phyloP scores from a whole-genome alignment of 2,329 filamentous ascomycete genomes.

The Mycosphaerelloides madeirae region DNA sequence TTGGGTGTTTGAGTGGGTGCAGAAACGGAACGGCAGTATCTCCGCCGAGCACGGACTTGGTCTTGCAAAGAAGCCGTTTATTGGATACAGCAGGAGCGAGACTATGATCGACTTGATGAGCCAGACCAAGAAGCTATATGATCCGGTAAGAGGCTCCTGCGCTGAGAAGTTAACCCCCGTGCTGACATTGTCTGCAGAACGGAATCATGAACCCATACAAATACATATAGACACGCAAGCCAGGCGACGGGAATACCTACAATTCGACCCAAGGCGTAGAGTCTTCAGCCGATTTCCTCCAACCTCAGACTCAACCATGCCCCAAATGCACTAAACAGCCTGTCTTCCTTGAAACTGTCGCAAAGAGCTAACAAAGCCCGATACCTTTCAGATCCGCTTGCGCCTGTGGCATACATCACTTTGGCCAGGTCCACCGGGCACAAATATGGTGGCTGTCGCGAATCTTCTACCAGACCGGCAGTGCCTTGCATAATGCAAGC shows the following conservation, averaged over 20 bases:
- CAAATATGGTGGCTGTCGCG: conserved; percentile 58
- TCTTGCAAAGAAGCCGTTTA: conserved; percentile 90
- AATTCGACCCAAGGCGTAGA: no score
- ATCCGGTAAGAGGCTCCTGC: conserved; percentile 65
- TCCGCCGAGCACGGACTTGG: conserved; percentile 95
- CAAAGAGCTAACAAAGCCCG: not conserved
- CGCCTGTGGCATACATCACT: conserved; percentile 30
- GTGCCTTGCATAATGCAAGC: conserved; percentile 62
- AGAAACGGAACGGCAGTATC: conserved; percentile 82
- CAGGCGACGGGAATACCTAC: no score
- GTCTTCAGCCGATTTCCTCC: not conserved
- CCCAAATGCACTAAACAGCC: conserved; percentile 2
- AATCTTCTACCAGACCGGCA: conserved; percentile 53
- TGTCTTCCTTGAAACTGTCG: conserved; percentile 2
- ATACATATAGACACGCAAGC: conserved; percentile 57
- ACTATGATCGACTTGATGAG: conserved; percentile 89
- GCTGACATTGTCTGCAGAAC: conserved; percentile 55
- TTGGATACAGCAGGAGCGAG: conserved; percentile 85
- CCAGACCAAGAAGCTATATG: conserved; percentile 88
- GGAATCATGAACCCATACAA: conserved; percentile 99
- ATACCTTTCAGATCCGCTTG: not conserved
- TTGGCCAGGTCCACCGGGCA: conserved; percentile 58
- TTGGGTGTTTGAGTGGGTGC: conserved; percentile 96
- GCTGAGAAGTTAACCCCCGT: not conserved
- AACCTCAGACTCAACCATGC: conserved; percentile 4